A percentile compares a stretch with the other conserved stretches of the same genome.
phyloP scores from a whole-genome alignment of 2,329 filamentous ascomycete genomes.

The Diaporthe citrichinensis region DNA sequence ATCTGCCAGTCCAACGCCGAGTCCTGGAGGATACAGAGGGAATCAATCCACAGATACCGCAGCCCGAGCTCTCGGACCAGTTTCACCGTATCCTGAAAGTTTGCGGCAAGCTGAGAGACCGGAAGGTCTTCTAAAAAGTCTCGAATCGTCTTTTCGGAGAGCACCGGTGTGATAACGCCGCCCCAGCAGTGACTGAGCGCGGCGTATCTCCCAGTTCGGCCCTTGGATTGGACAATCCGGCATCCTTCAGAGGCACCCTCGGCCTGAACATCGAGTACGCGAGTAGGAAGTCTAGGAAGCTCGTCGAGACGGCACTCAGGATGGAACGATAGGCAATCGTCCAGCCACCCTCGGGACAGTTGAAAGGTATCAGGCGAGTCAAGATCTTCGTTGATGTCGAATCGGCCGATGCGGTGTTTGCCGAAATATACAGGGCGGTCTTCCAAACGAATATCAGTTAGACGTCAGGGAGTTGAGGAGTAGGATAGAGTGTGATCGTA shows the following conservation, averaged over 20 bases:
- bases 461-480: neutral
- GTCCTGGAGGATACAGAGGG: conserved; percentile 18
- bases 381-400: neutral
- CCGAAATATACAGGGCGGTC: neutral
- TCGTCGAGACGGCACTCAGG: neutral
- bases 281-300: neutral
- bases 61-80: neutral
- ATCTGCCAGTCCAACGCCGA: neutral
- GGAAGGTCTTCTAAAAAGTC: neutral
- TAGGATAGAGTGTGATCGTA: neutral
- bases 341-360: neutral
- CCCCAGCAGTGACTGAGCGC: conserved; percentile 6
- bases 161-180: neutral
- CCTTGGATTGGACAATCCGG: neutral
- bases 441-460: neutral
- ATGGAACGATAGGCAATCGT: neutral
- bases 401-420: neutral
- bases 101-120: conserved; percentile 3
- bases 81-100: neutral
- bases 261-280: neutral
- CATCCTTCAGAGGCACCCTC: neutral
- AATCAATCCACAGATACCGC: conserved; percentile 20
- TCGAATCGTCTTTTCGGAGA: neutral
- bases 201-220: neutral
- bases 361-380: neutral